Conservation (phyloP, 345 rosid species). For the Arabis alpina region DNA sequence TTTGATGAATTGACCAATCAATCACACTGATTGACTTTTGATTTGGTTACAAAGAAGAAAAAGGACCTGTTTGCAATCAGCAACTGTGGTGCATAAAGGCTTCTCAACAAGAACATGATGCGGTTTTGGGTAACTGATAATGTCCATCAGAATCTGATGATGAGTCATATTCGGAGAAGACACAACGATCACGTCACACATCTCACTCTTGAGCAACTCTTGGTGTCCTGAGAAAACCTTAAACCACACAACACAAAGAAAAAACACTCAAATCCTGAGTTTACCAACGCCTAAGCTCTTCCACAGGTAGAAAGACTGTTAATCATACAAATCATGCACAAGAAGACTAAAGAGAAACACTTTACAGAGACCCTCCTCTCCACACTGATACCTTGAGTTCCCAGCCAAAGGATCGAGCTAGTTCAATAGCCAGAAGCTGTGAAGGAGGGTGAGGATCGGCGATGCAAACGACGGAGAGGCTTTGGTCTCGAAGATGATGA, state of each 20-base stretch:
- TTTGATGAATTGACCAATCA: neutral
- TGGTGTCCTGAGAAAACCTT: conserved; percentile 83
- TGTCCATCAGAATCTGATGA: conserved; percentile 78
- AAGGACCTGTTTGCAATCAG: conserved; percentile 77
- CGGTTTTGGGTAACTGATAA: conserved; percentile 70
- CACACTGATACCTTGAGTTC: conserved; percentile 56
- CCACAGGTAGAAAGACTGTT: neutral
- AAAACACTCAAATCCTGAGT: conserved; percentile 1
- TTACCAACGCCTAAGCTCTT: neutral
- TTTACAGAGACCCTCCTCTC: neutral
- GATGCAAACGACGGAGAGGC: conserved; percentile 66
- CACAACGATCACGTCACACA: conserved; percentile 80
- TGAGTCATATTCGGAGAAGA: conserved; percentile 98
- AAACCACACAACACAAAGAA: conserved; percentile 3
- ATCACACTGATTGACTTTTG: neutral
- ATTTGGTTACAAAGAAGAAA: neutral
- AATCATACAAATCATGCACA: neutral
- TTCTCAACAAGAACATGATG: conserved; percentile 97
- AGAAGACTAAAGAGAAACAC: neutral
- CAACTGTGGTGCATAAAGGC: conserved; percentile 88
- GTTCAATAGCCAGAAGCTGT: conserved; percentile 59
- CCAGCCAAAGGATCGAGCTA: conserved; percentile 70
- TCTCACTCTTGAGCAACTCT: conserved; percentile 74
- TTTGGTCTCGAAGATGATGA: conserved; percentile 70
- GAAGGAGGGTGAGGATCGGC: conserved; percentile 90